Percentiles rank a stretch among this genome's conserved stretches.
Evolutionary conservation across 2,329 filamentous ascomycete genomes (phyloP).

Genomic region (Monilinia fructicola): DNA sequence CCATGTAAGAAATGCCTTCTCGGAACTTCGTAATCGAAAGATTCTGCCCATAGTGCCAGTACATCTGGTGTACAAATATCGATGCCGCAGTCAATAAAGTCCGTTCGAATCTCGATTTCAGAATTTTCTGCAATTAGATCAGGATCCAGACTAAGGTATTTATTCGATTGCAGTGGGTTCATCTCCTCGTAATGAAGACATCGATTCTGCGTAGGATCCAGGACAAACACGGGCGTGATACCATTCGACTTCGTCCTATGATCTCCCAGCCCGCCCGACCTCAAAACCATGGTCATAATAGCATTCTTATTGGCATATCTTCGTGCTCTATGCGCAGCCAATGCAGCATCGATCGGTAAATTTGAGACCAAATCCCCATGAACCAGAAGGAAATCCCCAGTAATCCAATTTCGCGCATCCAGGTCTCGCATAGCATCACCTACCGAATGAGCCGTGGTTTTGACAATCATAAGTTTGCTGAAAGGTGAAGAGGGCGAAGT

Average conservation of each 20-base stretch:
- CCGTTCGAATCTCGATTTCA: constrained; percentile 80
- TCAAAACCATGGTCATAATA: constrained; percentile 94
- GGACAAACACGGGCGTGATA: constrained; percentile 78
- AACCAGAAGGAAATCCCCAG: constrained; percentile 87
- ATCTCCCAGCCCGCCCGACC: constrained; percentile 66
- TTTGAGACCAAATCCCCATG: constrained; percentile 93
- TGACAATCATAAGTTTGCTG: constrained; percentile 76
- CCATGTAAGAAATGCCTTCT: constrained; percentile 87
- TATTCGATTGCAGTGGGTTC: constrained; percentile 63
- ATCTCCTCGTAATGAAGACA: constrained; percentile 96
- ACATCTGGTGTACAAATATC: constrained; percentile 98
- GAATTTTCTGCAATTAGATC: constrained; percentile 70
- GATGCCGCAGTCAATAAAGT: constrained; percentile 90
- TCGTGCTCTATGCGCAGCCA: constrained; percentile 77
- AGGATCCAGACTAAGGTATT: constrained; percentile 71
- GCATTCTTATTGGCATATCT: constrained; percentile 85
- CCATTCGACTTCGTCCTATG: constrained; percentile 77
- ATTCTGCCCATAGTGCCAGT: constrained; percentile 92
- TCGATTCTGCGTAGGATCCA: constrained; percentile 75
- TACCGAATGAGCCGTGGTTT: constrained; percentile 79
- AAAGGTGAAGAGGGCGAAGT: constrained; percentile 73
- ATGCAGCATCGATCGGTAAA: constrained; percentile 73
- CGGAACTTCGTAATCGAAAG: constrained; percentile 92
- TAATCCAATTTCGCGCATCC: constrained; percentile 80
- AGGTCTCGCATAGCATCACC: constrained; percentile 95